phyloP scores from a whole-genome alignment of 2,329 filamentous ascomycete genomes.

The Metarhizium sp. region DNA sequence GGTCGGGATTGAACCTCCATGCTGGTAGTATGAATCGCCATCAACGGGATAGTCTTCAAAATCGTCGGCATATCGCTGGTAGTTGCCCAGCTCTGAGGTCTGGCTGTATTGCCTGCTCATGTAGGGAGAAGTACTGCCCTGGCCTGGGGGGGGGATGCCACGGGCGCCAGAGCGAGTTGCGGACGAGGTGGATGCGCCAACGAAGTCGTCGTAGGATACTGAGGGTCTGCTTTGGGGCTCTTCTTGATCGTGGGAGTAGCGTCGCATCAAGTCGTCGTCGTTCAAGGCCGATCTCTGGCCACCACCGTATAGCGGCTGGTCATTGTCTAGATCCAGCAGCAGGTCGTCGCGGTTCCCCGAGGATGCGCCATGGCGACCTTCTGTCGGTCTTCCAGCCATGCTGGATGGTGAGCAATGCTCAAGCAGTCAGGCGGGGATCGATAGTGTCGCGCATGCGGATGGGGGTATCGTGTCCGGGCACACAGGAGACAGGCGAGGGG shows the following conservation, averaged over 20 bases:
- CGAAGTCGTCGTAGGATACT: conserved; percentile 89
- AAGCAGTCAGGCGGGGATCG: conserved; percentile 18
- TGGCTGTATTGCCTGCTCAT: conserved; percentile 53
- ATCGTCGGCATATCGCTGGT: conserved; percentile 83
- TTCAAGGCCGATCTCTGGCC: conserved; percentile 71
- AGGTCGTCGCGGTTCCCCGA: conserved; percentile 46
- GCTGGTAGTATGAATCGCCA: conserved; percentile 73
- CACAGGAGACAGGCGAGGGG: not conserved
- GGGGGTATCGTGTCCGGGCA: conserved; percentile 8
- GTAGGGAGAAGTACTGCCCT: conserved; percentile 30
- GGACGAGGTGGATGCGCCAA: conserved; percentile 50
- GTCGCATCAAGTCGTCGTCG: conserved; percentile 71
- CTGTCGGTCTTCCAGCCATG: conserved; percentile 51
- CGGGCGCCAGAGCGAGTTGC: conserved; percentile 29
- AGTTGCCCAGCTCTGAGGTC: conserved; percentile 76
- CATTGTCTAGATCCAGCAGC: conserved; percentile 65
- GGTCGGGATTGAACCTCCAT: conserved; percentile 49
- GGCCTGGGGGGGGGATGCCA: conserved; percentile 12
- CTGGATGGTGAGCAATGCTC: conserved; percentile 31
- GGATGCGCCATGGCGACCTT: conserved; percentile 39
- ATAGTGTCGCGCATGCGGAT: conserved; percentile 24
- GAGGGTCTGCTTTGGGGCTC: conserved; percentile 61
- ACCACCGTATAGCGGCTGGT: conserved; percentile 61
- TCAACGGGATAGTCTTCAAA: conserved; percentile 75
- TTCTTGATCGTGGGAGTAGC: conserved; percentile 62